Conservation (phyloP, 495 filamentous ascomycete genomes). For the Articulospora tetracladia region DNA sequence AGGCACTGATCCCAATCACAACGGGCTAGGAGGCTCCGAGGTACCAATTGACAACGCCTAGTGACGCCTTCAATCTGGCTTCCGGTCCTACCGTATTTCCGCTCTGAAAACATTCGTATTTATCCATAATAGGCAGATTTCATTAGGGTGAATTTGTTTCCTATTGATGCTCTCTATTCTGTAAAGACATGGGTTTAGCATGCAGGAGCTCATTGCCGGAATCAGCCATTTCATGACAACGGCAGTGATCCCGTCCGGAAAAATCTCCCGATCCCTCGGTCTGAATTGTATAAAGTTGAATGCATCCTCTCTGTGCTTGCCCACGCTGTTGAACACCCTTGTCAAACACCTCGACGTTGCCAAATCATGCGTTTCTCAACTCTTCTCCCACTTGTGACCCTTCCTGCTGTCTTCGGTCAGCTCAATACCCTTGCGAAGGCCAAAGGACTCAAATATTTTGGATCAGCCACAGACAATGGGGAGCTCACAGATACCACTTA, state of each 20-base stretch:
- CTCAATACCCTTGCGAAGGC: slow-evolving; percentile 29
- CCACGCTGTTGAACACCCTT: background rate
- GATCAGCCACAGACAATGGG: slow-evolving; percentile 44
- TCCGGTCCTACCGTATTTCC: background rate
- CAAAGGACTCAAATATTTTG: slow-evolving; percentile 46
- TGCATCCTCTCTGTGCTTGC: background rate
- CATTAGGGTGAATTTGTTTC: background rate
- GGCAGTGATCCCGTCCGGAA: background rate
- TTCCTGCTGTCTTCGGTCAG: background rate
- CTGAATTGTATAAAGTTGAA: background rate
- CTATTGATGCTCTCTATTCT: background rate
- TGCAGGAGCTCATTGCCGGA: background rate
- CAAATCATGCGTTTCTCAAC: slow-evolving; percentile 1
- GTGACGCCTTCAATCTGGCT: background rate
- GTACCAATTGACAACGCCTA: too few species aligned
- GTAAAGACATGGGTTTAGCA: background rate
- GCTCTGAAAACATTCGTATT: background rate
- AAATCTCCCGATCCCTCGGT: too few species aligned
- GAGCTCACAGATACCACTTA: slow-evolving; percentile 47
- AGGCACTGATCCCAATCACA: background rate
- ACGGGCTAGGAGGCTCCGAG: background rate
- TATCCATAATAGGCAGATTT: background rate
- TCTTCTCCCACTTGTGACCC: background rate
- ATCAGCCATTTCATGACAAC: background rate
- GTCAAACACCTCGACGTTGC: background rate